Percentiles rank a stretch among this genome's conserved stretches.
Conservation (phyloP, 345 rosid genomes). For the Aurinia saxatilis region DNA sequence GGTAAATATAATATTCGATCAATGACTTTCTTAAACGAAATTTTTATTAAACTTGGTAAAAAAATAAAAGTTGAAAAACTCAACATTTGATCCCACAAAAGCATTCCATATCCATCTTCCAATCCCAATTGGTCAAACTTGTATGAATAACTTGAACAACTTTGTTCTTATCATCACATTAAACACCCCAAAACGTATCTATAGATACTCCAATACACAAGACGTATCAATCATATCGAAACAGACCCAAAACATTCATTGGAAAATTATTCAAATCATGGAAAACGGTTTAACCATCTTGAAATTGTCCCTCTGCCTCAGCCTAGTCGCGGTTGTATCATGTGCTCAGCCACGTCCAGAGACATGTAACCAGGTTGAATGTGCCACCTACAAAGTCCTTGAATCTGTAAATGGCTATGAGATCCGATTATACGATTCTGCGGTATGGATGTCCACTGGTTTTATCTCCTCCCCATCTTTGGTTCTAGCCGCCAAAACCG, state of each 20-base stretch:
- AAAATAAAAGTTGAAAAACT: not conserved
- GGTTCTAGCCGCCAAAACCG: constrained; percentile 18
- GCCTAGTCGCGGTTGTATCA: constrained; percentile 16
- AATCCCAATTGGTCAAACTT: constrained; percentile 11
- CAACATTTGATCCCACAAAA: not conserved
- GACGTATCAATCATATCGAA: not conserved
- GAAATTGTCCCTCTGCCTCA: constrained; percentile 4
- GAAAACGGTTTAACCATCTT: constrained; percentile 22
- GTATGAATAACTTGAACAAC: not conserved
- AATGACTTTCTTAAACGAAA: too few relatives aligned
- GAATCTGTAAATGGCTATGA: constrained; percentile 5
- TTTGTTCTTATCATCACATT: constrained; percentile 5
- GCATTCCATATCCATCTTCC: not conserved
- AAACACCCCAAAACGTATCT: not conserved
- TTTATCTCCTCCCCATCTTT: constrained; percentile 6
- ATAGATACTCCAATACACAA: not conserved
- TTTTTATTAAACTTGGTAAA: not conserved
- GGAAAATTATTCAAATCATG: constrained; percentile 2
- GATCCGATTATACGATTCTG: constrained; percentile 17
- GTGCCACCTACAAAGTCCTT: constrained; percentile 2
- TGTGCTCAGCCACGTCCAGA: constrained; percentile 8
- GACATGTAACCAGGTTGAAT: constrained; percentile 18
- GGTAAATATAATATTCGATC: too few relatives aligned
- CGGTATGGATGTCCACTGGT: constrained; percentile 16
- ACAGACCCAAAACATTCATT: not conserved